Percentiles rank a stretch among this genome's conserved stretches.
phyloP scores from a whole-genome alignment of 306 rosid genomes.

The Cucurbita moschata region DNA sequence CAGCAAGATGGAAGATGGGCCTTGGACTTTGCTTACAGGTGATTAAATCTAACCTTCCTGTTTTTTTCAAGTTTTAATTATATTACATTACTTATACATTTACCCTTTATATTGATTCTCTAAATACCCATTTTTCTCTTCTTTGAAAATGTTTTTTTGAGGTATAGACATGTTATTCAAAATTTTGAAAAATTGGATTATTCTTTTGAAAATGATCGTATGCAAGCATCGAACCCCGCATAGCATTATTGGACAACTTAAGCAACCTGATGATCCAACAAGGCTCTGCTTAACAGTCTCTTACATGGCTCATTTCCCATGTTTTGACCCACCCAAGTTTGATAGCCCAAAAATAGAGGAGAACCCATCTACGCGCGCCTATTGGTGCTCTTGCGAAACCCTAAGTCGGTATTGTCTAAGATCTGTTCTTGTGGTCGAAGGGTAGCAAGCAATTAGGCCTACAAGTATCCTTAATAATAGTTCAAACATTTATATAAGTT shows the following conservation, averaged over 20 bases:
- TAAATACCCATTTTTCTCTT: not conserved
- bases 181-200: not conserved
- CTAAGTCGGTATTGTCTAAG: too few species aligned
- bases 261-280: too few species aligned
- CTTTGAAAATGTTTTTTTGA: not conserved
- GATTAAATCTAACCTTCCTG: not conserved
- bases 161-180: not conserved
- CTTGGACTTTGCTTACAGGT: slow-evolving; percentile 10
- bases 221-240: too few species aligned
- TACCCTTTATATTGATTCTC: not conserved
- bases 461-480: not conserved
- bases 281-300: too few species aligned
- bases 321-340: too few species aligned
- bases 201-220: not conserved
- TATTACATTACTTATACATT: not conserved
- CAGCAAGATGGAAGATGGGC: slow-evolving; percentile 1
- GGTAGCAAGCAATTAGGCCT: too few species aligned
- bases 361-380: too few species aligned
- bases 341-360: too few species aligned
- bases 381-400: too few species aligned
- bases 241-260: too few species aligned
- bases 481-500: not conserved
- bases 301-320: too few species aligned
- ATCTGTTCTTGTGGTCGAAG: too few species aligned
- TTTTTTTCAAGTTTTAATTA: not conserved